Base-by-base conservation (phyloP, 768 basidiomycete genomes). In the Termitomyces bulborhizus region DNA sequence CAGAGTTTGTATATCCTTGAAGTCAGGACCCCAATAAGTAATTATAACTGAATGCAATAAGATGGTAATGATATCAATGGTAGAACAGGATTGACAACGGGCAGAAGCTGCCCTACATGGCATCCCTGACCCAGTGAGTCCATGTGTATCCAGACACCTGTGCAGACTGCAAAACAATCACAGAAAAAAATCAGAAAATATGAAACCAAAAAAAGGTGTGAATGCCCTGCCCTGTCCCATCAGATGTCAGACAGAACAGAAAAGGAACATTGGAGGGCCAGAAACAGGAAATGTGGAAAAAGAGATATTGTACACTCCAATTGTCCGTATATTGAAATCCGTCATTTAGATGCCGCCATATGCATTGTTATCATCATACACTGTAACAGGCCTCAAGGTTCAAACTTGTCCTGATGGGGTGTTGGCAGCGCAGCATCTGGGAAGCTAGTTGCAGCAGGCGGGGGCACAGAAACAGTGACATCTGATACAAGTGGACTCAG, bases 401-500 rank as follows among this genome's bases (percentile, higher is more conserved):
- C n/a, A n/a, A n/a, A 12, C 18, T 44, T 55, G 39, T 50, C n/a
- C 55, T 41, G 61, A 51, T 12, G 56, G 52, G 62, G 46, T n/a
- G 56, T 36, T 37, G 51, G 46, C 8, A 37, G 55, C 18, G 46
- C 13, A 48, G 51, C 27, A 51, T 62, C 41, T 42, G 57, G 39
- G 45, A 49, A 31, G 21, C 39, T 47, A 11, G 50, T 48, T 31
- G 40, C 51, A 12, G 59, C 63, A 32, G 59, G 53, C 36, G 55
- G 55, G 2, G n/a, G n/a, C n/a, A n/a, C n/a, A n/a, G n/a, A n/a
- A n/a, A n/a, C n/a, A n/a, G n/a, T n/a, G n/a, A n/a, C 70, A 59
- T 68, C 73, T 46, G 69, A 69, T 29, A 73, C 73, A 34, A 76
- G 60, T 34, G 75, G 74, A 61, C 73, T 76, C 8, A 73, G 69